Evolutionary conservation across 1,139 yeast genomes (phyloP).

Genomic region (Candida sp.): DNA sequence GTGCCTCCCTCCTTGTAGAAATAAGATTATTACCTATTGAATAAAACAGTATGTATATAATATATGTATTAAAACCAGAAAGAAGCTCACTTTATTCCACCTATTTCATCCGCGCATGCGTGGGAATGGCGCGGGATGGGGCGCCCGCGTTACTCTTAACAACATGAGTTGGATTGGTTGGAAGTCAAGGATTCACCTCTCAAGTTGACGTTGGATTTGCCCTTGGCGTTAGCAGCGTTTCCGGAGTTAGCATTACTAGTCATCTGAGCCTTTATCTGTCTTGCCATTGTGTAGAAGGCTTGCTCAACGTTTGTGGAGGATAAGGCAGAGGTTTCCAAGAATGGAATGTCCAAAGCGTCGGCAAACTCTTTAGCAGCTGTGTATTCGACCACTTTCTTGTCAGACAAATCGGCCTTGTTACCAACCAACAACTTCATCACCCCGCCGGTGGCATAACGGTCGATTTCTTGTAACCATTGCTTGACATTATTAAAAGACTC

Average conservation of each 20-base stretch:
- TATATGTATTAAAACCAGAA: conserved; percentile 1
- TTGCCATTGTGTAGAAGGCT: conserved; percentile 98
- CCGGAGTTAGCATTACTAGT: conserved; percentile 63
- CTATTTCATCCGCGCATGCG: neutral
- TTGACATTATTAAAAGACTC: conserved; percentile 97
- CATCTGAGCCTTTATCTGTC: conserved; percentile 97
- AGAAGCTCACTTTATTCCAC: neutral
- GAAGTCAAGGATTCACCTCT: conserved; percentile 87
- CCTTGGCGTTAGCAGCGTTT: conserved; percentile 38
- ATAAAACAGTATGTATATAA: conserved; percentile 5
- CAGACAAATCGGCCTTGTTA: conserved; percentile 93
- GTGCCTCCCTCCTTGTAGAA: neutral
- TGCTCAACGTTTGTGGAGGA: conserved; percentile 97
- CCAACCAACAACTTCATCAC: conserved; percentile 97
- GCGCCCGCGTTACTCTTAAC: conserved; percentile 43
- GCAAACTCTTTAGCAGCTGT: conserved; percentile 98
- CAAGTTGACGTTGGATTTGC: conserved; percentile 80
- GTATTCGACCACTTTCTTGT: conserved; percentile 95
- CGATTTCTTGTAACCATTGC: conserved; percentile 99
- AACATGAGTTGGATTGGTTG: conserved; percentile 74
- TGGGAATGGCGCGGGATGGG: too few relatives aligned
- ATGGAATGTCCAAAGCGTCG: conserved; percentile 93
- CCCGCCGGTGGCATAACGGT: conserved; percentile 97
- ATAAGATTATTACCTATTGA: conserved; percentile 2
- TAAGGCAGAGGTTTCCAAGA: conserved; percentile 96